phyloP scores from a whole-genome alignment of 2,329 filamentous ascomycete species.

The Alternaria triticina region DNA sequence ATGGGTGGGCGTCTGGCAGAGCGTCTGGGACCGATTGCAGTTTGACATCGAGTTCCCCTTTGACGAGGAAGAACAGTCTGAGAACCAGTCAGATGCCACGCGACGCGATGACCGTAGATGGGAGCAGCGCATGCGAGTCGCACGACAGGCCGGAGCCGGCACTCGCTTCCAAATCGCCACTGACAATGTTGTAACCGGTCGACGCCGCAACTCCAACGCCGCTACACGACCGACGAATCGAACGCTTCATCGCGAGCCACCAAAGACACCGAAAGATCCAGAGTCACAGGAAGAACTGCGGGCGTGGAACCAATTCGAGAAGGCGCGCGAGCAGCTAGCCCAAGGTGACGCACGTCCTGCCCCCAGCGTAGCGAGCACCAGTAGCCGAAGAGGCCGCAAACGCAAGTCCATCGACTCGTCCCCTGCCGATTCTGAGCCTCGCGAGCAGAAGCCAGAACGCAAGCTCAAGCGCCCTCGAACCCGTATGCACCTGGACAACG shows the following conservation, averaged over 20 bases:
- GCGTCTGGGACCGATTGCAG: slow-evolving; percentile 79
- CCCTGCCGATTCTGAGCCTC: slow-evolving; percentile 68
- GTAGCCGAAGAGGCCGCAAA: slow-evolving; percentile 66
- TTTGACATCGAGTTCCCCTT: slow-evolving; percentile 87
- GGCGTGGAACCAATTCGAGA: slow-evolving; percentile 91
- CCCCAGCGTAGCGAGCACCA: slow-evolving; percentile 27
- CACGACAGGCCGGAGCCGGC: slow-evolving; percentile 76
- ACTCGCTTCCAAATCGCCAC: slow-evolving; percentile 75
- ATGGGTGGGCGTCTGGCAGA: slow-evolving; percentile 85
- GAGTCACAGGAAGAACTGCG: slow-evolving; percentile 81
- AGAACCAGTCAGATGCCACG: slow-evolving; percentile 64
- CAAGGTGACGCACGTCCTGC: slow-evolving; percentile 29
- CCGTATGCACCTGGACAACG: slow-evolving; percentile 65
- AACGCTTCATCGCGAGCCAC: slow-evolving; percentile 40
- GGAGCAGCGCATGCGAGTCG: slow-evolving; percentile 84
- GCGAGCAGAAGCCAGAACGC: slow-evolving; percentile 70
- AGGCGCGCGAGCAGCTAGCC: slow-evolving; percentile 69
- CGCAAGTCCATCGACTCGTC: slow-evolving; percentile 79
- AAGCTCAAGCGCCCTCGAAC: slow-evolving; percentile 89
- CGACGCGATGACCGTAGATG: slow-evolving; percentile 71
- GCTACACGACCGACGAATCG: slow-evolving; percentile 47
- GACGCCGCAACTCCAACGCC: slow-evolving; percentile 42
- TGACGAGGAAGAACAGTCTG: slow-evolving; percentile 66
- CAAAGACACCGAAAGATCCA: slow-evolving; percentile 61
- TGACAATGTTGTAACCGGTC: slow-evolving; percentile 58